Percentiles rank a stretch among this genome's conserved stretches.
Conservation (phyloP, 768 basidiomycete genomes). For the Termitomyces sp. region DNA sequence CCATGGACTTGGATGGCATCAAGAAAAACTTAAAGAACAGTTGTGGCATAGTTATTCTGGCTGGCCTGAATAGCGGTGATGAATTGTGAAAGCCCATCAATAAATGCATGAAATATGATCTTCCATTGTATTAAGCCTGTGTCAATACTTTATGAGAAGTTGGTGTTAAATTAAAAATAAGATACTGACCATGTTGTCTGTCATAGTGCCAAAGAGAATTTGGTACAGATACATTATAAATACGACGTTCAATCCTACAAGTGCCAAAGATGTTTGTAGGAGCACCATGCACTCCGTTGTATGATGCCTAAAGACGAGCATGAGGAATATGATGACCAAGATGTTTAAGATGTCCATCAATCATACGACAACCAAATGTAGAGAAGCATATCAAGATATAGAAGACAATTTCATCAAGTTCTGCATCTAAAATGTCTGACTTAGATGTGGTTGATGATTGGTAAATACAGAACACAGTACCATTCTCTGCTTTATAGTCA, state of each 20-base stretch:
- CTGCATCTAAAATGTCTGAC: background rate
- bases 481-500: background rate
- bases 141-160: no score
- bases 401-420: background rate
- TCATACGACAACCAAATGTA: constrained; percentile 3
- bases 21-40: constrained; percentile 31
- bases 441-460: no score
- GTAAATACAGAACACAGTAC: no score
- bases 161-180: no score
- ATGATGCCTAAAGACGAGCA: constrained; percentile 12
- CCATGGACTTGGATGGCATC: no score
- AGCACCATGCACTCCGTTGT: constrained; percentile 15
- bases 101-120: constrained; percentile 29
- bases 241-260: constrained; percentile 15
- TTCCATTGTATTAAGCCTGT: constrained; percentile 28
- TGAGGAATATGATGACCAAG: constrained; percentile 11
- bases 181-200: no score
- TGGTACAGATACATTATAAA: constrained; percentile 23
- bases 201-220: no score
- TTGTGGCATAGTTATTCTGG: constrained; percentile 36
- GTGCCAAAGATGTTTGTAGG: constrained; percentile 7
- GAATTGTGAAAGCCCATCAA: constrained; percentile 25
- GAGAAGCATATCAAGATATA: background rate
- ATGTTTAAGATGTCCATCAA: constrained; percentile 17
- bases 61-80: no score